Evolutionary conservation across 768 basidiomycete species (phyloP), one percentile per base, ranked within the genome.

Genomic region (Steccherinum ochraceum): DNA sequence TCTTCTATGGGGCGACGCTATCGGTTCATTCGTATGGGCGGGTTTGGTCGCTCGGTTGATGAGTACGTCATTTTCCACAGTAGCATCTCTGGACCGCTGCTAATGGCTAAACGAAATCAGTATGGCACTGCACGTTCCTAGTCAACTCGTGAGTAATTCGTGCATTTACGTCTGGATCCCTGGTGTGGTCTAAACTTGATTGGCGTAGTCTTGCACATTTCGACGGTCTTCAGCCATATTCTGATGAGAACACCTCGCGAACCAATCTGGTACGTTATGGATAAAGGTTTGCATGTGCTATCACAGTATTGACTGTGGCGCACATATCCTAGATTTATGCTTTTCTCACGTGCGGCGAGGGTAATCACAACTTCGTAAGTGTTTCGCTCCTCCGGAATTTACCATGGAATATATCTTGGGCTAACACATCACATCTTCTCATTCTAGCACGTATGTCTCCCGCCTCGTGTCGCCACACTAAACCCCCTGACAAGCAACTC

Each of bases 161-260:
- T n/a, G n/a, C n/a, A n/a, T n/a, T n/a, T n/a, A n/a, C n/a, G n/a
- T n/a, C n/a, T n/a, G n/a, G n/a, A n/a, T n/a, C n/a, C n/a, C n/a
- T n/a, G n/a, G n/a, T n/a, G n/a, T n/a, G n/a, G n/a, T n/a, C n/a
- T n/a, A n/a, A n/a, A n/a, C n/a, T n/a, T n/a, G n/a, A n/a, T n/a
- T n/a, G n/a, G n/a, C n/a, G n/a, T 48, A 85, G 84, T 1, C 65
- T 92, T 4, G 87, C 89, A 3, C 89, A 92, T 54, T 89, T 84
- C 84, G 77, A 87, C 13, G 89, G 89, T 7, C 60, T 89, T 18
- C 88, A 90, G 56, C 86, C 83, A 0, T 90, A 88, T 61, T 82
- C 86, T 2, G 85, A 88, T 56, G 89, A 90, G 57, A 78, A 90
- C 57, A 85, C 85, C 2, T 89, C 89, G 1, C 68, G 81, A 58